phyloP scores from a whole-genome alignment of 2,329 filamentous ascomycete species.

The Aspergillus fumigatiaffinis region DNA sequence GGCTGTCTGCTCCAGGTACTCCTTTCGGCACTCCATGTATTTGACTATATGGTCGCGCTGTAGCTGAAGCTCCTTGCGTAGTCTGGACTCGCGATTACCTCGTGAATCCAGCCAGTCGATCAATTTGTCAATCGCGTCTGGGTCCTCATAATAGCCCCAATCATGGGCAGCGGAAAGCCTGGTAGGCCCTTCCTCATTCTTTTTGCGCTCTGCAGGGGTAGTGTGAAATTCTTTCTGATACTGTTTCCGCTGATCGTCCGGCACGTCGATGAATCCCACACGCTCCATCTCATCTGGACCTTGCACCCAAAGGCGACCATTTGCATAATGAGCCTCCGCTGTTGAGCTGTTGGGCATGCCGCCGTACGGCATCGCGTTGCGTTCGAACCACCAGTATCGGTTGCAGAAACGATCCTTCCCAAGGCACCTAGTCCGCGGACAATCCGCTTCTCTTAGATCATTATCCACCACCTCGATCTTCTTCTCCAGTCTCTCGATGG shows the following conservation, averaged over 20 bases:
- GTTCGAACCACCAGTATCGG: slow-evolving; percentile 98
- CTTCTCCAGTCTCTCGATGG: slow-evolving; percentile 76
- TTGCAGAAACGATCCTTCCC: slow-evolving; percentile 98
- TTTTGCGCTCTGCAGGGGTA: slow-evolving; percentile 81
- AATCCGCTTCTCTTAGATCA: slow-evolving; percentile 89
- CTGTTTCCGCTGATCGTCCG: slow-evolving; percentile 65
- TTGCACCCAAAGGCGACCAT: slow-evolving; percentile 94
- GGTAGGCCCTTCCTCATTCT: slow-evolving; percentile 76
- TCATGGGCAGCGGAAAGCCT: slow-evolving; percentile 72
- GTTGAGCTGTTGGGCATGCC: slow-evolving; percentile 87
- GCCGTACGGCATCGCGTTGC: slow-evolving; percentile 94
- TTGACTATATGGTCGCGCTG: slow-evolving; percentile 72
- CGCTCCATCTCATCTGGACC: slow-evolving; percentile 87
- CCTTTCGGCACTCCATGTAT: slow-evolving; percentile 75
- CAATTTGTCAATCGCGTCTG: slow-evolving; percentile 70
- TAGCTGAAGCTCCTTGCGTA: slow-evolving; percentile 77
- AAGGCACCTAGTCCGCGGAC: slow-evolving; percentile 80
- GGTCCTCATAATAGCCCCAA: slow-evolving; percentile 89
- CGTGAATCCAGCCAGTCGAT: slow-evolving; percentile 85
- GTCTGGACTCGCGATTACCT: slow-evolving; percentile 78
- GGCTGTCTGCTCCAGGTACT: slow-evolving; percentile 60
- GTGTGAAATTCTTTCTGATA: slow-evolving; percentile 75
- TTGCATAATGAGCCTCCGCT: slow-evolving; percentile 80
- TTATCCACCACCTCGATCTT: slow-evolving; percentile 84
- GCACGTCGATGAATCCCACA: slow-evolving; percentile 78